Conservation (phyloP, 345 rosid species). For the Capsella bursapastoris region DNA sequence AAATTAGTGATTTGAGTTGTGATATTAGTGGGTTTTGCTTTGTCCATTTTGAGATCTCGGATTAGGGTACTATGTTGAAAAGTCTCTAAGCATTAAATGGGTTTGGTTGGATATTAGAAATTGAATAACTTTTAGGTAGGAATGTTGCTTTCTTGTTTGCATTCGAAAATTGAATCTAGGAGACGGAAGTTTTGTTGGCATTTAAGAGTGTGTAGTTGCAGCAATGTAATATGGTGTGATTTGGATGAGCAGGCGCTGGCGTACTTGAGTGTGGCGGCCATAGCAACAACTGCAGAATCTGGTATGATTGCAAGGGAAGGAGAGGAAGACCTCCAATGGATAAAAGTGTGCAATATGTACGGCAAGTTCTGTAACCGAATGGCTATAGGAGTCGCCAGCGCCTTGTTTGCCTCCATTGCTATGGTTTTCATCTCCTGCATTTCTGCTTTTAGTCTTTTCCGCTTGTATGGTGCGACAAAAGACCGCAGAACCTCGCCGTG, state of each 20-base stretch:
- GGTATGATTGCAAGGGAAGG: slow-evolving; percentile 75
- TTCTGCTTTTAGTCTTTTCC: slow-evolving; percentile 86
- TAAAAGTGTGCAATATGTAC: slow-evolving; percentile 78
- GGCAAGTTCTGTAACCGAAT: slow-evolving; percentile 81
- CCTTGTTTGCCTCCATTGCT: slow-evolving; percentile 57
- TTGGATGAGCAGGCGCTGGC: slow-evolving; percentile 66
- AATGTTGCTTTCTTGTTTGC: slow-evolving; percentile 25
- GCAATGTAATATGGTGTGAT: slow-evolving; percentile 3
- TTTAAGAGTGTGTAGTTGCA: background rate
- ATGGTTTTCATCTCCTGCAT: slow-evolving; percentile 65
- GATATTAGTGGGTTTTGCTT: slow-evolving; percentile 16
- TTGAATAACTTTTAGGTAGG: slow-evolving; percentile 22
- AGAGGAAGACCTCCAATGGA: slow-evolving; percentile 79
- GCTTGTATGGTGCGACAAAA: slow-evolving; percentile 63
- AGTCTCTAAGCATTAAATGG: slow-evolving; percentile 34
- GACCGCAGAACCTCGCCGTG: slow-evolving; percentile 20
- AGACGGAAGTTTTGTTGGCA: slow-evolving; percentile 10
- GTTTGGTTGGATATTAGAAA: slow-evolving; percentile 23
- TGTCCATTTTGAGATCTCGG: slow-evolving; percentile 1
- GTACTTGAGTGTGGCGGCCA: slow-evolving; percentile 72
- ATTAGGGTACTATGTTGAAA: slow-evolving; percentile 27
- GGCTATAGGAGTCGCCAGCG: slow-evolving; percentile 62
- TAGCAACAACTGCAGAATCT: slow-evolving; percentile 76
- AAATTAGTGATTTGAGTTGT: slow-evolving; percentile 18
- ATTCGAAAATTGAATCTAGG: slow-evolving; percentile 17